Base-by-base conservation (phyloP, 1,284 basidiomycete genomes). In the Thelephora terrestris region DNA sequence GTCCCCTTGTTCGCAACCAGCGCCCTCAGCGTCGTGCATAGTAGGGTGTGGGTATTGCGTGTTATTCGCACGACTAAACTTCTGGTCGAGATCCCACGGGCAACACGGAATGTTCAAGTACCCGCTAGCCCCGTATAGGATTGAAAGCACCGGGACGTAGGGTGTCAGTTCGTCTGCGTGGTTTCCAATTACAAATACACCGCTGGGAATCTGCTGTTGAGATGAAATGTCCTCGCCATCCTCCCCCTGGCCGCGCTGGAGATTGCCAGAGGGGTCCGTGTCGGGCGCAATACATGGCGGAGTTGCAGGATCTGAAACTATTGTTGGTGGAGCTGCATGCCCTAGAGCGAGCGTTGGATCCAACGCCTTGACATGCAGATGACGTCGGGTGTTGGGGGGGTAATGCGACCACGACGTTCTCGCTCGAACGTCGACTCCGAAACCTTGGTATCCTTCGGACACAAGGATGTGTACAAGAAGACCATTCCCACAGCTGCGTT, bases 101-200 rank as follows among this genome's bases (percentile, higher is more conserved):
- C 95, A 98, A 61, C 95, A 98, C 0, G 94, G 94, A 36, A 99
- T 88, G 16, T 86, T 92, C 48, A 97, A 68, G 63, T 89, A 92
- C 0, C 89, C 91, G 0, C 79, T 75, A 0, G 81, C 79, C 5
- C 58, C 58, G 25, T 70, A 60, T 6, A 86, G 63, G 0, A 85
- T 78, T 0, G 84, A 74, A 5, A 91, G 67, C 0, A 92, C 71
- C 0, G 91, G 84, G 4, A 90, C 65, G 90, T 90, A 94, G 0
- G 90, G 91, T 42, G 94, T 95, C 16, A 99, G 72, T 59, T 99
- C 94, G 65, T 99, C 94, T 0, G 94, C 88, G 63, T 99, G 94
- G 65, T 98, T 98, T 9, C 90, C 93, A 43, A 99, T 86, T 46
- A 98, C 66, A 66, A 96, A 98, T 1, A 73, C 67, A 0, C 74